Percentiles rank a stretch among this genome's conserved stretches.
Conservation (phyloP, 805 yeast genomes). For the Sugiyamaella chiloensis region DNA sequence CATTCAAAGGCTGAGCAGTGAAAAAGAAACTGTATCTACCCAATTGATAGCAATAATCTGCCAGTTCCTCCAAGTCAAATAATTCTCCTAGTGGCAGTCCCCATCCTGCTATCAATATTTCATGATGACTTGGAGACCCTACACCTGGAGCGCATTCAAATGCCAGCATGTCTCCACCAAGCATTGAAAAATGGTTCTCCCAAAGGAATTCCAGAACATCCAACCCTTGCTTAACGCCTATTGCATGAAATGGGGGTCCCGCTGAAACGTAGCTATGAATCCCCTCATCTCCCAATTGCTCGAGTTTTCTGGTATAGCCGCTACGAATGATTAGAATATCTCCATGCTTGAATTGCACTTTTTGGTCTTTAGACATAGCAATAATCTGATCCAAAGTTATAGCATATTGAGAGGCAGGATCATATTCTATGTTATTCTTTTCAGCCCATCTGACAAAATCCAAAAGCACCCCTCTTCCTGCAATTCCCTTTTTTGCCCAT, state of each 20-base stretch:
- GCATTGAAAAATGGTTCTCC: slow-evolving; percentile 1
- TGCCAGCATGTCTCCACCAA: not conserved
- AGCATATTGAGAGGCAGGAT: slow-evolving; percentile 26
- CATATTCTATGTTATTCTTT: slow-evolving; percentile 22
- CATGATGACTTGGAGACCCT: slow-evolving; percentile 10
- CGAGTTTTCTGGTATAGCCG: slow-evolving; percentile 31
- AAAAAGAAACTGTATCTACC: slow-evolving; percentile 33
- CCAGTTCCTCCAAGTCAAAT: slow-evolving; percentile 33
- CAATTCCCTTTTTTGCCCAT: slow-evolving; percentile 23
- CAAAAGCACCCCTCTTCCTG: slow-evolving; percentile 33
- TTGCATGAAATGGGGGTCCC: slow-evolving; percentile 8
- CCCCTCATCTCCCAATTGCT: slow-evolving; percentile 3
- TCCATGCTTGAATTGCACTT: slow-evolving; percentile 27
- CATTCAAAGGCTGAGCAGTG: slow-evolving; percentile 35
- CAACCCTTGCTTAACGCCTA: slow-evolving; percentile 13
- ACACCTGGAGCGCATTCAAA: not conserved
- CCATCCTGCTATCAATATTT: slow-evolving; percentile 32
- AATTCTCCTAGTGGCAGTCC: slow-evolving; percentile 37
- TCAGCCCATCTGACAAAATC: slow-evolving; percentile 31
- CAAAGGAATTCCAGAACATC: slow-evolving; percentile 7
- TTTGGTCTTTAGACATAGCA: slow-evolving; percentile 25
- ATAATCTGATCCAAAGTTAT: slow-evolving; percentile 23
- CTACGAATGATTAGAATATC: slow-evolving; percentile 31
- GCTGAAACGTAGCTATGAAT: not conserved
- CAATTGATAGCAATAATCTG: slow-evolving; percentile 27